A percentile compares a stretch with the other conserved stretches of the same genome.
These are phyloP conservation scores for Suillus fuscotomentosus DNA, from an alignment of 768 basidiomycete species.

Conservation along the genomic window DNA sequence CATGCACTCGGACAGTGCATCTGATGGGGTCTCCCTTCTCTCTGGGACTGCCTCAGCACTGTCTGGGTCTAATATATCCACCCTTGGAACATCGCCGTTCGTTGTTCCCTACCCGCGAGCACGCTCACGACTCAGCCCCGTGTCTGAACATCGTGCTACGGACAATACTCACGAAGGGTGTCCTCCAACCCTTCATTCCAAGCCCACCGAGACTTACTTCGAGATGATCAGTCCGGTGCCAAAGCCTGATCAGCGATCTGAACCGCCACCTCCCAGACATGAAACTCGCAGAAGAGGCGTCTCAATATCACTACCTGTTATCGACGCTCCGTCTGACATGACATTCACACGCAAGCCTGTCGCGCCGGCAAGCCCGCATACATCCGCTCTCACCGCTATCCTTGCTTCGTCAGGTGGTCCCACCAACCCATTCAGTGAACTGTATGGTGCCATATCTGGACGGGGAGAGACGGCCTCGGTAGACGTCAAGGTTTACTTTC, in stretches of 20 bases:
- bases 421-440: conserved; percentile 84
- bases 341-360: conserved; percentile 57
- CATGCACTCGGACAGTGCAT: conserved; percentile 57
- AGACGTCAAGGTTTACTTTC: conserved; percentile 81
- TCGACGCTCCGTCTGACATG: conserved; percentile 24
- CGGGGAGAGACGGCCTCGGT: conserved; percentile 63
- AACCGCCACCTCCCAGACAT: conserved; percentile 19
- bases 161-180: conserved; percentile 27
- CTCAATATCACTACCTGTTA: conserved; percentile 25
- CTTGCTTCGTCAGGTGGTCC: conserved; percentile 61
- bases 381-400: conserved; percentile 72
- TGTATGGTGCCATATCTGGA: conserved; percentile 84
- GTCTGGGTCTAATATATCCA: conserved; percentile 58
- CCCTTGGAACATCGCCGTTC: conserved; percentile 47
- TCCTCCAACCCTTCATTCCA: conserved; percentile 19
- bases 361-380: conserved; percentile 37
- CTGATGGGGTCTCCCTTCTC: conserved; percentile 59
- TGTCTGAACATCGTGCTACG: conserved; percentile 50
- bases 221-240: conserved; percentile 52
- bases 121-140: conserved; percentile 59
- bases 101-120: conserved; percentile 32
- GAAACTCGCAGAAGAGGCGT: conserved; percentile 28
- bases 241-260: conserved; percentile 19
- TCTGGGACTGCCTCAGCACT: conserved; percentile 49
- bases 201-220: conserved; percentile 44